A percentile compares a stretch with the other conserved stretches of the same genome.
phyloP scores from a whole-genome alignment of 257 asterid genomes.

The Nicotiana knightiana region DNA sequence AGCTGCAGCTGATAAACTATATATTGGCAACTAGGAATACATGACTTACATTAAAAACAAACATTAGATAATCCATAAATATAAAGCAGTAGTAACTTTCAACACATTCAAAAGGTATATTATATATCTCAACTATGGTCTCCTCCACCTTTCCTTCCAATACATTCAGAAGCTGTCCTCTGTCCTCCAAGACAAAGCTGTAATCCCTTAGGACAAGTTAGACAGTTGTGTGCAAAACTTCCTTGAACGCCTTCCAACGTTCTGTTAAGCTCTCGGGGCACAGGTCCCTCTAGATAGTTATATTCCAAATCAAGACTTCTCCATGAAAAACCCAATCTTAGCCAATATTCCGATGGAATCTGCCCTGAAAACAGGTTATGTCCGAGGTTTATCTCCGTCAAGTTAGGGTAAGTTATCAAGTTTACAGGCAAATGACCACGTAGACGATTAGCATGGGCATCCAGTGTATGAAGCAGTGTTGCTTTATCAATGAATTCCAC shows the following conservation, averaged over 20 bases:
- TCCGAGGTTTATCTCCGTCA: slow-evolving; percentile 33
- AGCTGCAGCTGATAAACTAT: not conserved
- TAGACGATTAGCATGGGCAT: slow-evolving; percentile 26
- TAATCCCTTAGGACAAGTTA: slow-evolving; percentile 20
- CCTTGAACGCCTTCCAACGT: slow-evolving; percentile 13
- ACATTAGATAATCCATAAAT: not conserved
- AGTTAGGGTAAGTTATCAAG: slow-evolving; percentile 24
- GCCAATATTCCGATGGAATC: slow-evolving; percentile 34
- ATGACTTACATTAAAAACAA: not conserved
- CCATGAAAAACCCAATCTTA: slow-evolving; percentile 22
- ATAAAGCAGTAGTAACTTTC: not conserved
- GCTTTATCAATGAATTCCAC: not conserved
- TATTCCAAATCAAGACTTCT: slow-evolving; percentile 29
- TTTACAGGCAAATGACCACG: slow-evolving; percentile 34
- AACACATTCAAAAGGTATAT: not conserved
- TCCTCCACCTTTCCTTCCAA: slow-evolving; percentile 4
- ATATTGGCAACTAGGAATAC: not conserved
- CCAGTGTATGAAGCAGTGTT: slow-evolving; percentile 25
- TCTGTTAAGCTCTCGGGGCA: slow-evolving; percentile 21
- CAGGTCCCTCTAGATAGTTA: slow-evolving; percentile 35
- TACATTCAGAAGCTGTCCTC: slow-evolving; percentile 38
- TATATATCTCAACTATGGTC: not conserved
- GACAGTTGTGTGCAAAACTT: slow-evolving; percentile 44
- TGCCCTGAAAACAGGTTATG: slow-evolving; percentile 34
- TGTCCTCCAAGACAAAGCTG: slow-evolving; percentile 37